These are phyloP conservation scores for Oryza australiensis DNA, from an alignment of 176 grass and related monocot species.

Conservation along the genomic window DNA sequence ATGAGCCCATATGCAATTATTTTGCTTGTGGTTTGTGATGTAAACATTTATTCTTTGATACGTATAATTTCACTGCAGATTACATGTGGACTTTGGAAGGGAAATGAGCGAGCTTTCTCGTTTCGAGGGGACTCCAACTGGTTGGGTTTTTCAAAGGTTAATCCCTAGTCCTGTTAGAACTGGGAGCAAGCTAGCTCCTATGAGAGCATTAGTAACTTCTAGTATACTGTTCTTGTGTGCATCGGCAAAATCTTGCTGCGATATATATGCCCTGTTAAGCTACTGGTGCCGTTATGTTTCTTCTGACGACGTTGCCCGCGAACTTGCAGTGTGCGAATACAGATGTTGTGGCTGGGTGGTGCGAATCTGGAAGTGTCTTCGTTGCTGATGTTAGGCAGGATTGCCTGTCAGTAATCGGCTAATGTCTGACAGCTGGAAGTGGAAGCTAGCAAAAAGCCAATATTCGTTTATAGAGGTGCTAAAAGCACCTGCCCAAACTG, in stretches of 20 bases:
- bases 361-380: conserved; percentile 79
- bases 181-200: not conserved
- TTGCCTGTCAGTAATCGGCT: not conserved
- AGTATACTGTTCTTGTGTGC: not conserved
- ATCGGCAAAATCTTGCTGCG: not conserved
- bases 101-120: conserved; percentile 63
- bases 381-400: conserved; percentile 62
- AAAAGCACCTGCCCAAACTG: not conserved
- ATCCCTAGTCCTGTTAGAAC: not conserved
- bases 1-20: not conserved
- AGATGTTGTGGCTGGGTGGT: conserved; percentile 82
- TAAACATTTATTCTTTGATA: not conserved
- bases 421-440: not conserved
- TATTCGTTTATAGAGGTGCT: not conserved
- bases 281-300: not conserved
- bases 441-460: not conserved
- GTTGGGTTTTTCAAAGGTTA: conserved; percentile 93
- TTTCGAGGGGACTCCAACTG: conserved; percentile 94
- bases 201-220: not conserved
- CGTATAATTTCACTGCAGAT: conserved; percentile 49
- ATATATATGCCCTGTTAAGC: not conserved
- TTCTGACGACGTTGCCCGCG: conserved; percentile 11
- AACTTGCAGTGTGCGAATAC: conserved; percentile 56
- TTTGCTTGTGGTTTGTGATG: not conserved
- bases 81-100: conserved; percentile 76